Conservation (phyloP, 176 grass and related monocot genomes). For the Oryza glumipatula region DNA sequence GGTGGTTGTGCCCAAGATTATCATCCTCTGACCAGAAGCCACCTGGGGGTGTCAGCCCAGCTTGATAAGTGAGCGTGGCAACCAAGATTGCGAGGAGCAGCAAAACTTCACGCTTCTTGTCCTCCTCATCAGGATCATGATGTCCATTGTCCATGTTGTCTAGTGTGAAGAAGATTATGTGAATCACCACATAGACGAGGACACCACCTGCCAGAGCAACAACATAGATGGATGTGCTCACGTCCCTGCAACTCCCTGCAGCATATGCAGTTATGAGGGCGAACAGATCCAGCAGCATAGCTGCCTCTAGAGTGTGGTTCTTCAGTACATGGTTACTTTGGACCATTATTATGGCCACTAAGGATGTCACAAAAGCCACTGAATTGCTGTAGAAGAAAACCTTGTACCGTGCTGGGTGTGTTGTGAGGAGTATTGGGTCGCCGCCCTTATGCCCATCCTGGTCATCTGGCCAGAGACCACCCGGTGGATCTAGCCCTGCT, state of each 20-base stretch:
- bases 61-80: slow-evolving; percentile 56
- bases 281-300: slow-evolving; percentile 50
- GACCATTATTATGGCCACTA: slow-evolving; percentile 50
- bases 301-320: slow-evolving; percentile 23
- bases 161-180: slow-evolving; percentile 46
- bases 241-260: slow-evolving; percentile 41
- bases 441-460: neutral
- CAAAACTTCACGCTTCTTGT: slow-evolving; percentile 34
- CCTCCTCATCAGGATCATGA: neutral
- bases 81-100: slow-evolving; percentile 51
- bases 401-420: neutral
- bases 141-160: slow-evolving; percentile 5
- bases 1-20: rapidly evolving
- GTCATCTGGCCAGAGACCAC: slow-evolving; percentile 45
- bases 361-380: slow-evolving; percentile 42
- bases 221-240: slow-evolving; percentile 32
- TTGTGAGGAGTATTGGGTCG: slow-evolving; percentile 41
- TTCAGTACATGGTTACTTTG: slow-evolving; percentile 27
- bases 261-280: slow-evolving; percentile 50
- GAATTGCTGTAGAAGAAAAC: slow-evolving; percentile 63
- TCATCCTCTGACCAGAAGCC: slow-evolving; percentile 38
- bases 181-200: slow-evolving; percentile 46
- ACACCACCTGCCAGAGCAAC: slow-evolving; percentile 36
- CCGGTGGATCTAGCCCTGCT: slow-evolving; percentile 54
- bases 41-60: slow-evolving; percentile 52